Percentiles rank a stretch among this genome's conserved stretches.
Conservation (phyloP, 495 filamentous ascomycete species). For the Annulohypoxylon maeteangense region DNA sequence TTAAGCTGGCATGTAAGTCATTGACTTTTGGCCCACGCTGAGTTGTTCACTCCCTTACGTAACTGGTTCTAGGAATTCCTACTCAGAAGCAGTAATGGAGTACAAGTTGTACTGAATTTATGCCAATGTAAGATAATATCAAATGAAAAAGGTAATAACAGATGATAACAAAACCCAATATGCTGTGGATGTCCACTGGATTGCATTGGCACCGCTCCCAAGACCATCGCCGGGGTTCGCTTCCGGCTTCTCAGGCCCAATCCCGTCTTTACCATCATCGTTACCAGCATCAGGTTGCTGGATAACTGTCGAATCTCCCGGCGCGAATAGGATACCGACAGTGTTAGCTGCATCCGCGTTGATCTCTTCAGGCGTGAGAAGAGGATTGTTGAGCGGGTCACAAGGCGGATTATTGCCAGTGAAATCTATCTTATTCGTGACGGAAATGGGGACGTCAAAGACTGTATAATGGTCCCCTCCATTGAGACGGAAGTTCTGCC, state of each 20-base stretch:
- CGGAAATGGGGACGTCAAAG: conserved; percentile 72
- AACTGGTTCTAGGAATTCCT: too few species aligned
- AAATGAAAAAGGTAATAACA: conserved; percentile 8
- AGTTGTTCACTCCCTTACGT: too few species aligned
- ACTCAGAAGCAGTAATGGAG: background rate
- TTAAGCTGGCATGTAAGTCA: too few species aligned
- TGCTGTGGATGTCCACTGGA: conserved; percentile 20
- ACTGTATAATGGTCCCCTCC: conserved; percentile 72
- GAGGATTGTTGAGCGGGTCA: conserved; percentile 56
- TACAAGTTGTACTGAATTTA: background rate
- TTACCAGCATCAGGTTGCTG: conserved; percentile 39
- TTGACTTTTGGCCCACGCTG: too few species aligned
- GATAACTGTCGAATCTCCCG: conserved; percentile 54
- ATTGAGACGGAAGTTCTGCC: conserved; percentile 73
- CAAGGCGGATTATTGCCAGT: conserved; percentile 55
- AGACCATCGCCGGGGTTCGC: conserved; percentile 37
- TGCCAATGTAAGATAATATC: conserved; percentile 4
- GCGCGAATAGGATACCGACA: conserved; percentile 58
- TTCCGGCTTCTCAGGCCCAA: conserved; percentile 46
- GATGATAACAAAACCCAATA: conserved; percentile 11
- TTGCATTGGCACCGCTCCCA: conserved; percentile 45
- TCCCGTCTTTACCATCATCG: conserved; percentile 38
- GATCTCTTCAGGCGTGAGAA: conserved; percentile 55
- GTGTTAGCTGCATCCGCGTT: conserved; percentile 47
- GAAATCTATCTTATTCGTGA: conserved; percentile 69